A percentile compares a stretch with the other conserved stretches of the same genome.
These are phyloP conservation scores for Actinomortierella wolfii DNA, from an alignment of 371 early-diverging fungal genomes.

Conservation along the genomic window DNA sequence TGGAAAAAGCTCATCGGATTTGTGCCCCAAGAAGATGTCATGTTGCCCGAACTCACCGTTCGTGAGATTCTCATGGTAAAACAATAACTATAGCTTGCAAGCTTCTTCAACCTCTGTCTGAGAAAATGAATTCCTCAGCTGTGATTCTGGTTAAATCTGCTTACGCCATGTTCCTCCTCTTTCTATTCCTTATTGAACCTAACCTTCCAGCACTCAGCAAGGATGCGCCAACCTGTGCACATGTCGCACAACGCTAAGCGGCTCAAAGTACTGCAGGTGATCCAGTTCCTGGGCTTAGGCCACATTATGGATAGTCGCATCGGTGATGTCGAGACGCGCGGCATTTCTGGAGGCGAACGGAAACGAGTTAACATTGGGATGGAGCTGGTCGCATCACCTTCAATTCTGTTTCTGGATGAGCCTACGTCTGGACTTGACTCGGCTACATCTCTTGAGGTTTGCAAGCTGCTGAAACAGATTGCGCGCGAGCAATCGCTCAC, in stretches of 20 bases:
- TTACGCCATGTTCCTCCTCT: too few relatives aligned
- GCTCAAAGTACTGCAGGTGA: slow-evolving; percentile 61
- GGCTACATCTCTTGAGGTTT: slow-evolving; percentile 69
- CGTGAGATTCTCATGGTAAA: slow-evolving; percentile 52
- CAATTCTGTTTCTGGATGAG: slow-evolving; percentile 84
- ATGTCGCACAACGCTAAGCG: slow-evolving; percentile 52
- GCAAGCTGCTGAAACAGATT: slow-evolving; percentile 59
- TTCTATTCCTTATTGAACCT: slow-evolving; percentile 52
- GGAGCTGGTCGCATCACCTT: slow-evolving; percentile 80
- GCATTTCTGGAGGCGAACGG: slow-evolving; percentile 89
- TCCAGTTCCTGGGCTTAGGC: slow-evolving; percentile 63
- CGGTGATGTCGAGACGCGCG: slow-evolving; percentile 68
- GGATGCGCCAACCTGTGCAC: slow-evolving; percentile 64
- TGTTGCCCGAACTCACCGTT: slow-evolving; percentile 68
- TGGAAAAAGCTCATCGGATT: slow-evolving; percentile 72
- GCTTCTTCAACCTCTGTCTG: background rate
- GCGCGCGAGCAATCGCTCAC: slow-evolving; percentile 63
- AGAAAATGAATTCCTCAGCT: too few relatives aligned
- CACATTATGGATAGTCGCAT: slow-evolving; percentile 67
- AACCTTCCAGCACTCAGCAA: slow-evolving; percentile 64
- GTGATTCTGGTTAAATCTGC: too few relatives aligned
- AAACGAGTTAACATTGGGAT: slow-evolving; percentile 86
- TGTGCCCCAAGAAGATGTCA: slow-evolving; percentile 74
- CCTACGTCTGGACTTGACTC: slow-evolving; percentile 89
- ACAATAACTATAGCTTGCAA: too few relatives aligned